phyloP scores from a whole-genome alignment of 495 filamentous ascomycete genomes.

The Echria macrotheca region DNA sequence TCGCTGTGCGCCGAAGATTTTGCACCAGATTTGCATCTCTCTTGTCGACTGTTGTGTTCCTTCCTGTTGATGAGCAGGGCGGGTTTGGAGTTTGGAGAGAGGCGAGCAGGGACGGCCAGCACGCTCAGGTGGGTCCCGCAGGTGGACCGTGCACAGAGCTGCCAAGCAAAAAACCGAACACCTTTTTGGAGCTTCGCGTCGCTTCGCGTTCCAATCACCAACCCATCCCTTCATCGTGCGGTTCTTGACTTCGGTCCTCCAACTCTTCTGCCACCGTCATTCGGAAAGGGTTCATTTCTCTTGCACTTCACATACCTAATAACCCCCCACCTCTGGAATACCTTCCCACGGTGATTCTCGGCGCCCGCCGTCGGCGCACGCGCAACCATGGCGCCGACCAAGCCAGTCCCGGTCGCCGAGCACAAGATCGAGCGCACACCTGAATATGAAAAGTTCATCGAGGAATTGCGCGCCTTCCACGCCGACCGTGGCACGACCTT shows the following conservation, averaged over 20 bases:
- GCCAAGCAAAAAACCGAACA: constrained; percentile 12
- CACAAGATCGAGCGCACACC: constrained; percentile 45
- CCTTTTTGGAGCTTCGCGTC: constrained; percentile 13
- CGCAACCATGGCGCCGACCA: constrained; percentile 33
- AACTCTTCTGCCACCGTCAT: too few species aligned
- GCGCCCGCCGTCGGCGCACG: constrained; percentile 22
- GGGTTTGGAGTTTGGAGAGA: too few species aligned
- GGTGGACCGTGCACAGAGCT: neutral
- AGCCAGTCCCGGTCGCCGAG: constrained; percentile 26
- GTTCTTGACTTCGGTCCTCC: neutral
- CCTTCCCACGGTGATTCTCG: neutral
- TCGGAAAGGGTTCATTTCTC: too few species aligned
- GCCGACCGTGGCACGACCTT: constrained; percentile 64
- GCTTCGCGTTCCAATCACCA: constrained; percentile 12
- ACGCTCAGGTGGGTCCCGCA: too few species aligned
- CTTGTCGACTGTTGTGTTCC: too few species aligned
- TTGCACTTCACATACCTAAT: too few species aligned
- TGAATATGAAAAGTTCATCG: constrained; percentile 67
- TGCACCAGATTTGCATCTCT: too few species aligned
- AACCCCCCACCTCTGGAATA: too few species aligned
- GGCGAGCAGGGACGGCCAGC: too few species aligned
- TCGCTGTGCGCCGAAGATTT: too few species aligned
- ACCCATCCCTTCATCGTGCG: neutral
- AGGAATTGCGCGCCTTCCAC: constrained; percentile 59
- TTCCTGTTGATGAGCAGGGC: too few species aligned